Evolutionary conservation across 1,284 basidiomycete genomes (phyloP).

Genomic region (Cystobasidium sp.): DNA sequence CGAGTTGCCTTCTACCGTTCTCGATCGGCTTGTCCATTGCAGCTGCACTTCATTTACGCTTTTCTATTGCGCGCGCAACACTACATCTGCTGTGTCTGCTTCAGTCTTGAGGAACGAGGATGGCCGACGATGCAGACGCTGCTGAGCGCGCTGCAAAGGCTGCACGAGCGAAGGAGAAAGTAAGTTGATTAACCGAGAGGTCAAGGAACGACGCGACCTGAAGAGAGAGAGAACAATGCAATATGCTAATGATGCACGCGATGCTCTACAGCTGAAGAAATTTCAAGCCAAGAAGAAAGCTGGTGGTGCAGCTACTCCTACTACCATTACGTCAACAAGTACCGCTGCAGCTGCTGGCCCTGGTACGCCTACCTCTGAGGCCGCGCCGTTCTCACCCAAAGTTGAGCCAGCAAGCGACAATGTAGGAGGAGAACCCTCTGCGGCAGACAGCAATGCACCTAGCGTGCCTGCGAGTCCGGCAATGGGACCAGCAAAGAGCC

Average conservation of each 20-base stretch:
- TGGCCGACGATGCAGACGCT: conserved; percentile 41
- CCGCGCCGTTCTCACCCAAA: conserved; percentile 31
- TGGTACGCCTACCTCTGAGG: conserved; percentile 31
- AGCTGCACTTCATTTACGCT: not conserved
- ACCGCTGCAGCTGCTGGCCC: not conserved
- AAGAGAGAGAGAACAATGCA: not conserved
- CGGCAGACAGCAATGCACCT: conserved; percentile 16
- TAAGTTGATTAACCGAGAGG: not conserved
- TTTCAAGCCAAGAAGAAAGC: conserved; percentile 50
- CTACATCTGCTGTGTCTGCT: not conserved
- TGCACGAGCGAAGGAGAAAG: conserved; percentile 51
- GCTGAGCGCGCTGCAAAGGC: conserved; percentile 50
- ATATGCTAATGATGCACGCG: not conserved
- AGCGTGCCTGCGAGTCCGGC: conserved; percentile 26
- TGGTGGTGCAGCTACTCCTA: conserved; percentile 13
- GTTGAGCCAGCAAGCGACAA: not conserved
- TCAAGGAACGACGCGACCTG: not conserved
- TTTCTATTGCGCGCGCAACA: not conserved
- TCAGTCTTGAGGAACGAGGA: not conserved
- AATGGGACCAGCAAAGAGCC: not conserved
- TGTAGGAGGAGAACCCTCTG: conserved; percentile 1
- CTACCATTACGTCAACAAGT: not conserved
- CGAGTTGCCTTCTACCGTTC: too few relatives aligned
- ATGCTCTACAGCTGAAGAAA: conserved; percentile 46
- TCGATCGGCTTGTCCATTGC: not conserved